Percentiles rank a stretch among this genome's conserved stretches.
Evolutionary conservation across 148 eudicot species (phyloP).

Genomic region (Agrostemma githago): DNA sequence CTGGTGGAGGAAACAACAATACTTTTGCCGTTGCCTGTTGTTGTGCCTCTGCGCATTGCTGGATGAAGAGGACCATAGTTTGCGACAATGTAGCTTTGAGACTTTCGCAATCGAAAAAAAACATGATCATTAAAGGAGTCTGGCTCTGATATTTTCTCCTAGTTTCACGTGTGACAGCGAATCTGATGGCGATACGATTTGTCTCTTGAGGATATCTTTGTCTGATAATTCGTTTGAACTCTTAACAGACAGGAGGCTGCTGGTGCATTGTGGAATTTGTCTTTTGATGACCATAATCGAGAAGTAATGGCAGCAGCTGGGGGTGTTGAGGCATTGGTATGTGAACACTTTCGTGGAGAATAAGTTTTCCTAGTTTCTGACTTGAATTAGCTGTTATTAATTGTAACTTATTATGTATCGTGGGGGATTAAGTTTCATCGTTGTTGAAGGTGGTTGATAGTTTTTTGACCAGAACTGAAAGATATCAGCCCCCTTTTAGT

Average conservation of each 20-base stretch:
- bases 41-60: not conserved
- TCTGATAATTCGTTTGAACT: slow-evolving; percentile 4
- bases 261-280: slow-evolving; percentile 96
- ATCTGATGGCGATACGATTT: not conserved
- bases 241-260: slow-evolving; percentile 94
- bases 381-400: not conserved
- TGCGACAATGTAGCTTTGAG: slow-evolving; percentile 3
- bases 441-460: slow-evolving; percentile 1
- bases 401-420: not conserved
- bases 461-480: not conserved
- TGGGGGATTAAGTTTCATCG: not conserved
- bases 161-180: not conserved
- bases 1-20: slow-evolving; percentile 6
- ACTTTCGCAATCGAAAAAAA: not conserved
- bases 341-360: not conserved
- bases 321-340: slow-evolving; percentile 99
- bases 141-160: not conserved
- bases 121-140: not conserved
- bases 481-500: not conserved
- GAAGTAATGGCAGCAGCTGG: slow-evolving; percentile 92
- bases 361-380: not conserved
- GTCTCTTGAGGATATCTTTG: not conserved
- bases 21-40: not conserved
- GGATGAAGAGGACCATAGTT: not conserved
- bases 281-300: slow-evolving; percentile 93